Evolutionary conservation across 352 stramenopile species (phyloP), one percentile per base, ranked within the genome.

Genomic region (Albugo candida): DNA sequence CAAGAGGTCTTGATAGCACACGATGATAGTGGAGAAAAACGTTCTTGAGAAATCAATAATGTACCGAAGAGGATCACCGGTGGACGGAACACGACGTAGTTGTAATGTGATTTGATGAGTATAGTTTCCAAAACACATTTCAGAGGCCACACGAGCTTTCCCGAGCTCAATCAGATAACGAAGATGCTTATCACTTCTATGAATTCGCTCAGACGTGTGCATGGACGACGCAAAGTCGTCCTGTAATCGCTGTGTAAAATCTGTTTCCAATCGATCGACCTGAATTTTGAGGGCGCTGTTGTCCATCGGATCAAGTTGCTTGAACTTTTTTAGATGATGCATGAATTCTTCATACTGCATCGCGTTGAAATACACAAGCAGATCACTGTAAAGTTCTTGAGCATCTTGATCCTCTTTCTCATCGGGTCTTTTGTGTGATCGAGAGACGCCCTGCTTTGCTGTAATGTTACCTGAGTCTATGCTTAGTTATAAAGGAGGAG

Each of bases 111-210:
- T 83, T 31, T 69, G 71, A 21, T 81, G 70, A 2, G 71, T 80
- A 49, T 89, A 89, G 53, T 83, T 83, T 41, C 83, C 64, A 21
- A 89, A 54, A 51, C 76, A 89, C 69, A 89, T 84, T 41, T 86
- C 63, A 0, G 76, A 83, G 11, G 73, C 76, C 1, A 83, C 43
- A 5, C 70, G 52, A 5, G 74, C 70, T 35, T 86, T 61, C 8
- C 66, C 73, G 21, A 89, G 57, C 31, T 79, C 61, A 47, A 89
- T 83, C 42, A 86, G 55, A 37, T 79, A 81, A 17, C 67, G 60
- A 0, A 89, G 47, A 39, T 89, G 71, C n/a, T 72, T 63, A 37
- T 86, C 76, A 41, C 82, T 83, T 56, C 83, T 86, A 52, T 86
- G 73, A 67, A 82, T 86, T 3, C 65, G 69, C 45, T 83, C 70